These are phyloP conservation scores for Ustilaginoidea virens DNA, from an alignment of 2,329 filamentous ascomycete genomes.

Conservation along the genomic window DNA sequence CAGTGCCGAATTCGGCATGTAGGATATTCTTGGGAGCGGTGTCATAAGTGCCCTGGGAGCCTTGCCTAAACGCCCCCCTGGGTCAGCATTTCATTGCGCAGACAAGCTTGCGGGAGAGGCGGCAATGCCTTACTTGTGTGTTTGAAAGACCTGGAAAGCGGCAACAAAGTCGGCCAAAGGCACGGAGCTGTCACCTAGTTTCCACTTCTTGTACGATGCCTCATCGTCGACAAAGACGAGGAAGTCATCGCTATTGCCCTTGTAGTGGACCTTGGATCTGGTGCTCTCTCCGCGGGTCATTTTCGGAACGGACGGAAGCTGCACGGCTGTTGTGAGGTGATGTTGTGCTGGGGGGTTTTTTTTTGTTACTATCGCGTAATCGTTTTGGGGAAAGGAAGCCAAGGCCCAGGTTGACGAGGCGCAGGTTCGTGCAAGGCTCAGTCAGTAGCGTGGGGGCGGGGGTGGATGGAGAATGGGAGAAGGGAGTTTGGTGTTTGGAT, in stretches of 20 bases:
- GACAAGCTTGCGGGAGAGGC: not conserved
- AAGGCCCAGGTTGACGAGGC: no score
- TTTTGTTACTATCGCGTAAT: no score
- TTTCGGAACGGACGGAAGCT: no score
- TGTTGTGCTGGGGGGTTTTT: not conserved
- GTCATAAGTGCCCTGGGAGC: slow-evolving; percentile 67
- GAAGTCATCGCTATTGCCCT: slow-evolving; percentile 49
- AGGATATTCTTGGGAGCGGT: slow-evolving; percentile 58
- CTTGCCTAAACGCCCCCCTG: slow-evolving; percentile 45
- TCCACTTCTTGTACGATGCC: slow-evolving; percentile 65
- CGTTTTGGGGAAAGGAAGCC: no score
- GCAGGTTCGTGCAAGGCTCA: no score
- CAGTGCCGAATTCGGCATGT: slow-evolving; percentile 77
- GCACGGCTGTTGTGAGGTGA: no score
- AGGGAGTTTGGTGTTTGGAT: no score
- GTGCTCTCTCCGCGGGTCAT: slow-evolving; percentile 60
- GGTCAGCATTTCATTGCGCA: not conserved
- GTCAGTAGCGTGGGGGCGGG: no score
- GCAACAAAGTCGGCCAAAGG: slow-evolving; percentile 76
- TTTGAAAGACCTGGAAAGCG: slow-evolving; percentile 78
- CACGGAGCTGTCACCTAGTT: slow-evolving; percentile 52
- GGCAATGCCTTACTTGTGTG: slow-evolving; percentile 61
- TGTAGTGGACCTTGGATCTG: slow-evolving; percentile 72
- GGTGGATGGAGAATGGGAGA: no score
- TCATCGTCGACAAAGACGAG: slow-evolving; percentile 43